phyloP scores from a whole-genome alignment of 495 filamentous ascomycete genomes.

The Sphaerosporella brunnea region DNA sequence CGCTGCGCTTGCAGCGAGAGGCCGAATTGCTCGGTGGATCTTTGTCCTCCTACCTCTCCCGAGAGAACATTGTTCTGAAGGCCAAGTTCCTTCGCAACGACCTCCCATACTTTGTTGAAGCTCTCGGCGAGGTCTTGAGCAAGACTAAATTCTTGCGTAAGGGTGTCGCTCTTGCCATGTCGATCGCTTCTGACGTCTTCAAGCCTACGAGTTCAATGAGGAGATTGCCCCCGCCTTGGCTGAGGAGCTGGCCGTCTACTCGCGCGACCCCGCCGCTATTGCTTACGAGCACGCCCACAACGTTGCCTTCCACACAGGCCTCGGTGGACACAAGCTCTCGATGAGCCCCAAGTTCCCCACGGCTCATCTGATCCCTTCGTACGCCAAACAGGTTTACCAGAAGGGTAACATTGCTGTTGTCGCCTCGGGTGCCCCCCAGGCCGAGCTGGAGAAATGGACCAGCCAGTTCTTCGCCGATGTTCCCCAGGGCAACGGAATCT shows the following conservation, averaged over 20 bases:
- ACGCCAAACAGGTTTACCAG: slow-evolving; percentile 56
- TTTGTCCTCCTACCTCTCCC: slow-evolving; percentile 67
- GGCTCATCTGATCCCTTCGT: slow-evolving; percentile 54
- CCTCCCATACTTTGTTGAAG: slow-evolving; percentile 92
- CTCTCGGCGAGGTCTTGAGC: slow-evolving; percentile 77
- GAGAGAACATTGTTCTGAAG: slow-evolving; percentile 78
- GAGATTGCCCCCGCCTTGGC: slow-evolving; percentile 57
- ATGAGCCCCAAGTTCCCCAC: slow-evolving; percentile 59
- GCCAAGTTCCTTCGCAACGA: slow-evolving; percentile 90
- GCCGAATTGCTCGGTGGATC: slow-evolving; percentile 80
- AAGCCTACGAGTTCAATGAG: slow-evolving; percentile 78
- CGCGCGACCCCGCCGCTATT: slow-evolving; percentile 46
- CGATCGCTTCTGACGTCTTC: slow-evolving; percentile 15
- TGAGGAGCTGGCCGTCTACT: slow-evolving; percentile 48
- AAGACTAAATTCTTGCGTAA: slow-evolving; percentile 71
- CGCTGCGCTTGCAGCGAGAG: slow-evolving; percentile 83
- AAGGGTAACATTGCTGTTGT: slow-evolving; percentile 84
- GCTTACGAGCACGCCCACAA: slow-evolving; percentile 74
- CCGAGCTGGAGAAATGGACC: slow-evolving; percentile 75
- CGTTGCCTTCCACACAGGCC: slow-evolving; percentile 83
- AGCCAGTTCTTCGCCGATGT: slow-evolving; percentile 64
- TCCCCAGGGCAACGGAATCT: slow-evolving; percentile 25
- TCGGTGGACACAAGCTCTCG: slow-evolving; percentile 59
- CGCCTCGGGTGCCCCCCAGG: slow-evolving; percentile 63
- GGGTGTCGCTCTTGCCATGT: slow-evolving; percentile 26